Conservation (phyloP, 2,329 filamentous ascomycete genomes). For the Pseudofabraea citricarpa region DNA sequence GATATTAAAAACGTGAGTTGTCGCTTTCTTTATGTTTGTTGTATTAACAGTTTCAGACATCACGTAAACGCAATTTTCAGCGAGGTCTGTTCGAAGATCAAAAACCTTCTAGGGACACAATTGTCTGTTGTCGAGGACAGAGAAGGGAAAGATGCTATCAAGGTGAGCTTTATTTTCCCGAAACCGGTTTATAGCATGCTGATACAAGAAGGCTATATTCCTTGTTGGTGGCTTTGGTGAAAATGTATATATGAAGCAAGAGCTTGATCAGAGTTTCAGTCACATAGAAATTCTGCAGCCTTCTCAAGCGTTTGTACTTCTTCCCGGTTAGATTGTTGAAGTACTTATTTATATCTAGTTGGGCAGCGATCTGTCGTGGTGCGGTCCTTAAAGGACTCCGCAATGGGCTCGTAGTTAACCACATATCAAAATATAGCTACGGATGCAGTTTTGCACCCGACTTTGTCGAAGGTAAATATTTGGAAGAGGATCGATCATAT, state of each 20-base stretch:
- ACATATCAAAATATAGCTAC: conserved; percentile 3
- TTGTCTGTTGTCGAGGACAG: neutral
- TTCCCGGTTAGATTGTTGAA: neutral
- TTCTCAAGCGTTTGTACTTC: neutral
- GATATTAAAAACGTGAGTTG: neutral
- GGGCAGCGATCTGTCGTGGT: conserved; percentile 4
- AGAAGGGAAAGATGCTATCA: conserved; percentile 1
- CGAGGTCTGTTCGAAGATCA: conserved; percentile 4
- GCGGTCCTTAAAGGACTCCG: conserved; percentile 2
- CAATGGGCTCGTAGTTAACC: conserved; percentile 1
- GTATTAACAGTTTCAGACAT: neutral
- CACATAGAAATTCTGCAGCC: neutral
- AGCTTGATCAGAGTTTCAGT: neutral
- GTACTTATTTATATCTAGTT: neutral
- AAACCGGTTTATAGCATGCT: no score
- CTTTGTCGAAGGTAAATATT: neutral
- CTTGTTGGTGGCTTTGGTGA: neutral
- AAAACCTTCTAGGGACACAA: neutral
- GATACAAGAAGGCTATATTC: conserved; percentile 1
- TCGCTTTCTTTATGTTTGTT: neutral
- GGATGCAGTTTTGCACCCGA: neutral
- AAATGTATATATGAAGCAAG: neutral
- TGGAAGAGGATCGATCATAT: neutral
- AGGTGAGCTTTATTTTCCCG: neutral
- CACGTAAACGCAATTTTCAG: conserved; percentile 3